Base-by-base conservation (phyloP, 2,329 filamentous ascomycete genomes). In the Teratosphaeria gauchensis region DNA sequence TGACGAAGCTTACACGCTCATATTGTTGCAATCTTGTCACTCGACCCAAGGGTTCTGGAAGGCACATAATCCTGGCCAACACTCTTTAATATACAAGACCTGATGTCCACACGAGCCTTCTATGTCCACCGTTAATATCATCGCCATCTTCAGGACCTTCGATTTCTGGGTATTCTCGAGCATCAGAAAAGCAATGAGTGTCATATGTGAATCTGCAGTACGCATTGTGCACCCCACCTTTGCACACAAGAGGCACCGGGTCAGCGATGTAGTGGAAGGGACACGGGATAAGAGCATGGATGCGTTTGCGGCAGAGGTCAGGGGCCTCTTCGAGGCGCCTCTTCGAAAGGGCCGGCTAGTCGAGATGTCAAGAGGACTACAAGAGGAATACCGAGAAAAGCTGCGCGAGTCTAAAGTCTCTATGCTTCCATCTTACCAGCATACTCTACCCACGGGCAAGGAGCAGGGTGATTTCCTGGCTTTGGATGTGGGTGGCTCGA, bases 371-470 rank as follows among this genome's bases (percentile, higher is more conserved):
- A 63, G 63, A 53, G 68, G 71, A 59, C 68, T 80, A 61, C 74
- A 77, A 60, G 72, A 74, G 28, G 81, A 85, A 64, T 84, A 84
- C 64, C 73, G 74, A 56, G 74, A 78, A 55, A 80, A 80, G 63
- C 73, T 85, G 32, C 76, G 80, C 64, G 73, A 76, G 51, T 84
- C 80, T 69, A 77, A 81, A 28, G 79, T 82, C 59, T 84, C 80
- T 72, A 86, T 87, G 84, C 74, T 86, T 57, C 84, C 84, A 2
- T 86, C 84, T 4, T 85, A 84, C 72, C 84, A 82, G 68, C 78
- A 85, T 67, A 80, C 80, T 19, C 74, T 86, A 5, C 84, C 84
- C 1, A 80, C 78, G 4, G 84, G 84, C 4, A 69, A 76, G 54
- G 84, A 87, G 69, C 75, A 72, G 54, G 84, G 84, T 8, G 82